Evolutionary conservation across 257 asterid genomes (phyloP).

Genomic region (Oldenlandia corymbosa): DNA sequence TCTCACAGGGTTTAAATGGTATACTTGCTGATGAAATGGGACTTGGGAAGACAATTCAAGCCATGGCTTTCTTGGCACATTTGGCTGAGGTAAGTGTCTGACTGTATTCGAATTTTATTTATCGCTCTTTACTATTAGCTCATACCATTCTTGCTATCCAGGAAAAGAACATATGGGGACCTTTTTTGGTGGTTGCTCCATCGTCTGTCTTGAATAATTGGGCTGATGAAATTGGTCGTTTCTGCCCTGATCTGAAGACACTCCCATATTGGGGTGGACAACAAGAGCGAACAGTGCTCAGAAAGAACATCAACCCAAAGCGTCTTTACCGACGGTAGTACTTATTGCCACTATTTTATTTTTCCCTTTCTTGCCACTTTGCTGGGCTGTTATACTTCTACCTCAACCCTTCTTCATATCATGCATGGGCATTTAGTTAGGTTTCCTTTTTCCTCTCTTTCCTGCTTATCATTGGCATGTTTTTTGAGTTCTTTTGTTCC

Average conservation of each 20-base stretch:
- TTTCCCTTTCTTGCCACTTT: background rate
- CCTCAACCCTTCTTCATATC: background rate
- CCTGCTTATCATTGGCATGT: background rate
- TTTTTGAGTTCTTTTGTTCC: background rate
- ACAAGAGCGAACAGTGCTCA: constrained; percentile 76
- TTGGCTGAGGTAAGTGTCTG: constrained; percentile 76
- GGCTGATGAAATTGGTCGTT: constrained; percentile 98
- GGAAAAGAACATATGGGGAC: constrained; percentile 99
- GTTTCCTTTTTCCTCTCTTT: background rate
- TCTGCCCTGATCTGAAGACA: constrained; percentile 91
- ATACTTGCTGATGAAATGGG: constrained; percentile 99
- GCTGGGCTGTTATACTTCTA: background rate
- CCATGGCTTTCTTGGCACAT: constrained; percentile 98
- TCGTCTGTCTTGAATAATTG: constrained; percentile 94
- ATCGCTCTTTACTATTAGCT: constrained; percentile 17
- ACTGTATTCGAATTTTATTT: constrained; percentile 6
- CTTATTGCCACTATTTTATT: constrained; percentile 4
- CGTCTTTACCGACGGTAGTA: constrained; percentile 89
- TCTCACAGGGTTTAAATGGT: constrained; percentile 83
- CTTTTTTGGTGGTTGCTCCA: constrained; percentile 97
- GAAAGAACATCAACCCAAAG: constrained; percentile 94
- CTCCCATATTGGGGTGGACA: constrained; percentile 98
- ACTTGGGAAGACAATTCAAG: constrained; percentile 94
- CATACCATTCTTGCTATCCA: constrained; percentile 26
- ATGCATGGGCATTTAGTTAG: background rate